Base-by-base conservation (phyloP, 2,329 filamentous ascomycete species). In the Calonectria naviculata region DNA sequence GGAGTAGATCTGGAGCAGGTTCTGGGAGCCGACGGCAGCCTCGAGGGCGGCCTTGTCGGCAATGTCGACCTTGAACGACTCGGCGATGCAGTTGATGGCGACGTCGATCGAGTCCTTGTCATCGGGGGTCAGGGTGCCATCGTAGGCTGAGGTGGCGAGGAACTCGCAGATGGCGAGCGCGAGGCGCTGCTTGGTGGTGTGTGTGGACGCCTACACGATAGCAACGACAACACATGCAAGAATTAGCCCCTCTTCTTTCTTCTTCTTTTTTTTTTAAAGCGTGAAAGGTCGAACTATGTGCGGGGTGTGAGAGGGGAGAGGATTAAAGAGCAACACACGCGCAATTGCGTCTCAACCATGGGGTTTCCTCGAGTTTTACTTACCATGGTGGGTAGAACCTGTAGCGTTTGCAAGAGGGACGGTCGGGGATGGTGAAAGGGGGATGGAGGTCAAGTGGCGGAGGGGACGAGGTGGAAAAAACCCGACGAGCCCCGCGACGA, bases 141-240 rank as follows among this genome's bases (percentile, higher is more conserved):
- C 97, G 73, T 91, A 93, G 78, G 95, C 87, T 54, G 95, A 97
- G 71, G 91, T 92, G 78, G 90, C 90, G 72, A 99, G 93, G 88
- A 98, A 99, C 86, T 98, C 95, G 87, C 97, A 95, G 84, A 99
- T 96, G 79, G 97, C 95, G 82, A 99, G 94, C 84, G 97, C 97
- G 75, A 99, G 93, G 86, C 95, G 95, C 90, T 99, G 91, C 83
- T 91, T 90, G 70, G 89, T 86, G 65, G 87, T 86, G 49, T 87
- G 78, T 67, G 78, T 84, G 71, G 86, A 73, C 60, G 80, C 78
- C 80, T 81, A 47, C 28, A 34, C 31, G 31, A n/a, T 6, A 29
- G 24, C 44, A 31, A 31, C 31, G 31, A 13, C 26, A 38, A 26
- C 36, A 36, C 52, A 38, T 58, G 52, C 36, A 36, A 58, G n/a